Evolutionary conservation across 2,329 filamentous ascomycete genomes (phyloP), one percentile per base, ranked within the genome.

Genomic region (Neopestalotiopsis sp.): DNA sequence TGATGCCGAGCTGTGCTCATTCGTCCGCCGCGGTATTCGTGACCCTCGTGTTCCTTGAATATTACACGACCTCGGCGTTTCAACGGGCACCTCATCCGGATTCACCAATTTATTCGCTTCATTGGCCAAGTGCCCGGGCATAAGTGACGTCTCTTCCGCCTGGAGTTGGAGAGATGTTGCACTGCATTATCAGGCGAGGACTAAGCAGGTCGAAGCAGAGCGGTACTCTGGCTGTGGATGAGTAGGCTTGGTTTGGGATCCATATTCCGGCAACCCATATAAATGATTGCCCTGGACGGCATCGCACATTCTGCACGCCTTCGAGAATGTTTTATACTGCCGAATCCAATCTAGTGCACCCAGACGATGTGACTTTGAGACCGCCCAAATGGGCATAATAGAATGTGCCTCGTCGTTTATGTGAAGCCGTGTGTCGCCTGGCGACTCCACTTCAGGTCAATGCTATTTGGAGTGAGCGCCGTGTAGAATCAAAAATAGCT

Each of bases 261-360:
- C 45, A 53, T 24, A 61, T 61, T 61, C 34, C 10, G 34, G 34
- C 34, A 57, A n/a, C 17, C 24, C 32, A 14, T 61, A 14, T 24
- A 14, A 30, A n/a, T 61, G 14, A 14, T 30, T 61, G 24, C 17
- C 57, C 30, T 38, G 13, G 20, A 53, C 24, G 24, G n/a, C 57
- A 17, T 66, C 64, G 49, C 34, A 67, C 24, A 28, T 67, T 67
- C 65, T 56, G 40, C 56, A 56, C 32, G 38, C 7, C 30, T 67
- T 67, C 65, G 65, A 67, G 65, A 67, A 67, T 30, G 56, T 67
- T 42, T 61, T 61, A 58, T 58, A 61, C 53, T 67, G 65, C 65
- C 56, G 24, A 42, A 67, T 59, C 14, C 17, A 49, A 38, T 24
- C 24, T 67, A 67, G 65, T 32, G 65, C 24, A 56, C n/a, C 64